Conservation (phyloP, 148 eudicot species). For the Pharnaceum exiguum region DNA sequence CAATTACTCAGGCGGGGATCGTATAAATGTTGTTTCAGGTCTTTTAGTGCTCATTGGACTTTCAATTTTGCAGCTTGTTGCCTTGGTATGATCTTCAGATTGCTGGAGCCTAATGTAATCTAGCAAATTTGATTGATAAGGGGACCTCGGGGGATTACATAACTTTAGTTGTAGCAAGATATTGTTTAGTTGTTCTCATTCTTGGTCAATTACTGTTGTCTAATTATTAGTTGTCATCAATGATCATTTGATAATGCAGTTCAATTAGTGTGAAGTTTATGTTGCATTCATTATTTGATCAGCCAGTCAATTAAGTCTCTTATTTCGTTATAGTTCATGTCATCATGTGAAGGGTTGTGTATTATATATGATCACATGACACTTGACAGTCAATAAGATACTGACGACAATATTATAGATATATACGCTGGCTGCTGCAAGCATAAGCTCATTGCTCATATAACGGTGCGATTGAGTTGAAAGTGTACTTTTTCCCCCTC, state of each 20-base stretch:
- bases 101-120: neutral
- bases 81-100: constrained; percentile 8
- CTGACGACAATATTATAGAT: too few species aligned
- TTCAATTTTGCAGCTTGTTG: constrained; percentile 14
- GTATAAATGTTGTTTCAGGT: constrained; percentile 4
- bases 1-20: constrained; percentile 15
- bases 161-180: neutral
- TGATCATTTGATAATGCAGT: constrained; percentile 4
- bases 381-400: too few species aligned
- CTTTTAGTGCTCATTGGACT: constrained; percentile 8
- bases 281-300: neutral
- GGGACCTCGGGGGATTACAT: too few species aligned
- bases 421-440: too few species aligned
- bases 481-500: too few species aligned
- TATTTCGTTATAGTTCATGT: neutral
- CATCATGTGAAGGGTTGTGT: too few species aligned
- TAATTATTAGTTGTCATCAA: neutral
- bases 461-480: too few species aligned
- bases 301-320: neutral
- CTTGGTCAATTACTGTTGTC: neutral
- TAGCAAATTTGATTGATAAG: too few species aligned
- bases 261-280: constrained; percentile 6
- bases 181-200: neutral
- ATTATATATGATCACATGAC: too few species aligned
- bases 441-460: too few species aligned